phyloP scores from a whole-genome alignment of 225 moss, liverwort and hornwort species.

The Bryum argenteum region DNA sequence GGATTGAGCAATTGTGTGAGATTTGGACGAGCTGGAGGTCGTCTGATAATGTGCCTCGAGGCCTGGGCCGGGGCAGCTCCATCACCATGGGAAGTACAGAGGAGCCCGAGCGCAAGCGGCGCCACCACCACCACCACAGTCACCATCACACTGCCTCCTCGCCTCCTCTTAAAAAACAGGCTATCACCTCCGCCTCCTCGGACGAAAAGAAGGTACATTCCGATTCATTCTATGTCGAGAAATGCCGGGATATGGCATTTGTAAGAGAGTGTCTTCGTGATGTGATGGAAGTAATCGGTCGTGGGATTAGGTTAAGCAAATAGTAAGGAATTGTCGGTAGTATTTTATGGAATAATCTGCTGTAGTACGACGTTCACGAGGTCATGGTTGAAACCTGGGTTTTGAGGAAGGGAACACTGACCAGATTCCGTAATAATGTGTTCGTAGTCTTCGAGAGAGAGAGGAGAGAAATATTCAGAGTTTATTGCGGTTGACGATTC shows the following conservation, averaged over 20 bases:
- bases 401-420: neutral
- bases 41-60: constrained; percentile 97
- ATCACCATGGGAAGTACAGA: constrained; percentile 90
- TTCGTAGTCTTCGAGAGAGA: neutral
- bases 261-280: neutral
- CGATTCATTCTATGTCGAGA: neutral
- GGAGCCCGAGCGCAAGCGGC: constrained; percentile 99
- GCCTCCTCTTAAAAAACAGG: constrained; percentile 92
- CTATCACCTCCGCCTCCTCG: constrained; percentile 73
- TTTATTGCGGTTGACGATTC: neutral
- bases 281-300: neutral
- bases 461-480: neutral
- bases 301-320: neutral
- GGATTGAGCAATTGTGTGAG: neutral
- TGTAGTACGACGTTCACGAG: neutral
- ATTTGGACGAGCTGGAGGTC: constrained; percentile 73
- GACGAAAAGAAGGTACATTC: constrained; percentile 88
- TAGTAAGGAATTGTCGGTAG: neutral
- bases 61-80: constrained; percentile 79
- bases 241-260: neutral
- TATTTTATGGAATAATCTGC: constrained; percentile 2
- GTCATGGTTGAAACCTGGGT: neutral
- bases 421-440: constrained; percentile 10
- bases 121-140: constrained; percentile 68
- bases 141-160: constrained; percentile 85